Percentiles rank a stretch among this genome's conserved stretches.
phyloP scores from a whole-genome alignment of 805 yeast genomes.

The Zygosaccharomyces siamensis region DNA sequence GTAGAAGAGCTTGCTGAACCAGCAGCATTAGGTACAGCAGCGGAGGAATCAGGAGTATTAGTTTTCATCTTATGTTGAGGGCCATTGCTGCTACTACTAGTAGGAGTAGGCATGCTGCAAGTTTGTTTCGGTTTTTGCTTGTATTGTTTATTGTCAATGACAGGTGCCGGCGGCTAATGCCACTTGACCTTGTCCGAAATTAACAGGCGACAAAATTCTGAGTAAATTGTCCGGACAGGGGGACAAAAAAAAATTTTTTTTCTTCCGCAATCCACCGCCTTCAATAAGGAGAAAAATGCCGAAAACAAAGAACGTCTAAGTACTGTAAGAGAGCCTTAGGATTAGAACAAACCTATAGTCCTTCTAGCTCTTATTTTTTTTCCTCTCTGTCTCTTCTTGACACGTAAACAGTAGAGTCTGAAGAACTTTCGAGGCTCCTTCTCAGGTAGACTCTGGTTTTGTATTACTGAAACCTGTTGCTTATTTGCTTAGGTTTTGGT shows the following conservation, averaged over 20 bases:
- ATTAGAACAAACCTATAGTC: background rate
- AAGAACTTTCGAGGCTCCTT: background rate
- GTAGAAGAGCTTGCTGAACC: constrained; percentile 11
- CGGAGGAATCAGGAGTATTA: constrained; percentile 5
- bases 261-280: background rate
- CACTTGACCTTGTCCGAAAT: constrained; percentile 2
- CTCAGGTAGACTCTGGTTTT: background rate
- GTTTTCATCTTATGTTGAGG: constrained; percentile 6
- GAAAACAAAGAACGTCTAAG: background rate
- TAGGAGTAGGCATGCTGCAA: constrained; percentile 15
- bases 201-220: background rate
- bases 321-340: background rate
- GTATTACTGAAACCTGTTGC: background rate
- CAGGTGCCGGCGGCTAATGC: background rate
- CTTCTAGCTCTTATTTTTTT: background rate
- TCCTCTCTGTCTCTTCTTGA: background rate
- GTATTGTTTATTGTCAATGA: background rate
- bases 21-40: constrained; percentile 1
- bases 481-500: constrained; percentile 2
- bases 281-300: background rate
- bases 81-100: constrained; percentile 8
- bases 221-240: constrained; percentile 4
- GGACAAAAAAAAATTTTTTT: constrained; percentile 6
- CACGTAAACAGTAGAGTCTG: background rate
- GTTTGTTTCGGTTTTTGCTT: background rate